Conservation (phyloP, 2,329 filamentous ascomycete species). For the Phialophora expanda region DNA sequence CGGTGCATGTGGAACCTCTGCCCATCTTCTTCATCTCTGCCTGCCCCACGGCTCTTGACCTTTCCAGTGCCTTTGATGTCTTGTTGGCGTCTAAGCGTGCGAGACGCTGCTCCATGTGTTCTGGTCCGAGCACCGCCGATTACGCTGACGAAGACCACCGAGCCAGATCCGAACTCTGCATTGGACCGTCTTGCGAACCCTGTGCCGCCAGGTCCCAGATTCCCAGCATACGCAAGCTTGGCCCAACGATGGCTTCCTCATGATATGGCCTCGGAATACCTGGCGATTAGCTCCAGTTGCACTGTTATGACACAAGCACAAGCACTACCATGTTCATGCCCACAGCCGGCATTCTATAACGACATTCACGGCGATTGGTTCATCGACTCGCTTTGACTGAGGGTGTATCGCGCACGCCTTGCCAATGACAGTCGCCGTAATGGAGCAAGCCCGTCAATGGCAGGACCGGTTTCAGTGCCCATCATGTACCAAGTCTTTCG, state of each 20-base stretch:
- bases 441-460: slow-evolving; percentile 28
- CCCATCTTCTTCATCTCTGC: background rate
- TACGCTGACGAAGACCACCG: background rate
- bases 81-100: background rate
- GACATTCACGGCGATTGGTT: background rate
- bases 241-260: background rate
- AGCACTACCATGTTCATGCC: slow-evolving; percentile 1
- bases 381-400: background rate
- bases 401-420: background rate
- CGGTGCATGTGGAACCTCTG: background rate
- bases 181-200: slow-evolving; percentile 6
- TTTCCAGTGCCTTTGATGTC: background rate
- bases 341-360: background rate
- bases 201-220: background rate
- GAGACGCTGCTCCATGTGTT: background rate
- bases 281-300: background rate
- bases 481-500: slow-evolving; percentile 30
- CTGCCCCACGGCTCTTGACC: slow-evolving; percentile 5
- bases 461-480: slow-evolving; percentile 31
- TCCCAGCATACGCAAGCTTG: background rate
- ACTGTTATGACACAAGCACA: background rate
- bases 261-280: slow-evolving; percentile 2
- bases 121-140: background rate
- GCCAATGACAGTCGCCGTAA: slow-evolving; percentile 16
- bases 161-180: background rate